phyloP scores from a whole-genome alignment of 1,284 basidiomycete species.

The Xerocomus tenax region DNA sequence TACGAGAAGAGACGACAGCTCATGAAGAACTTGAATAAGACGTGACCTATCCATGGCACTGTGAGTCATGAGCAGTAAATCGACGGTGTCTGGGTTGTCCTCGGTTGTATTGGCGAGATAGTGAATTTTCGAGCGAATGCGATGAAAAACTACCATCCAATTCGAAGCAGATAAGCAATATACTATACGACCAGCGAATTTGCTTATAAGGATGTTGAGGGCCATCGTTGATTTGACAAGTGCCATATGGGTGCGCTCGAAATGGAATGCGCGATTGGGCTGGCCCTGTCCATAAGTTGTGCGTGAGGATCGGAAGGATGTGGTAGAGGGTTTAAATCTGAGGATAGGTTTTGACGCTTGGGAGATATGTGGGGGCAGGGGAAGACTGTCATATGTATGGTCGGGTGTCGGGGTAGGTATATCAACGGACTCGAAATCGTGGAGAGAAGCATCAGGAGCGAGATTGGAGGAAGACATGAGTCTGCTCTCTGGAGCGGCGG shows the following conservation, averaged over 20 bases:
- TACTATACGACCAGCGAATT: constrained; percentile 70
- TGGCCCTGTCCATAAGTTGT: constrained; percentile 21
- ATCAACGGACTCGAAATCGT: constrained; percentile 59
- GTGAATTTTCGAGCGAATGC: constrained; percentile 67
- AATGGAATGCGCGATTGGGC: constrained; percentile 37
- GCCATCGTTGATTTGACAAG: constrained; percentile 49
- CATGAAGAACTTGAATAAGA: constrained; percentile 62
- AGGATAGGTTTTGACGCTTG: constrained; percentile 26
- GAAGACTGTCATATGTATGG: constrained; percentile 19
- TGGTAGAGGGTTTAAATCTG: constrained; percentile 28
- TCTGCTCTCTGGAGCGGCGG: constrained; percentile 49
- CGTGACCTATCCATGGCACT: constrained; percentile 59
- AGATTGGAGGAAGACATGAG: constrained; percentile 56
- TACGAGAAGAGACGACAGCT: constrained; percentile 75
- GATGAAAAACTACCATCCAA: constrained; percentile 72
- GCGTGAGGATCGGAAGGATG: constrained; percentile 29
- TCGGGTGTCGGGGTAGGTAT: constrained; percentile 31
- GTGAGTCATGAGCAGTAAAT: constrained; percentile 68
- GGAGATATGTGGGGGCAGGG: constrained; percentile 28
- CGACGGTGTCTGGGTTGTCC: constrained; percentile 56
- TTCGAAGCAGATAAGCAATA: constrained; percentile 87
- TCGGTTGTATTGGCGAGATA: constrained; percentile 49
- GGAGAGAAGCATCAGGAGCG: constrained; percentile 59
- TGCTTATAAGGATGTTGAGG: constrained; percentile 54
- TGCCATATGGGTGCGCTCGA: constrained; percentile 62